Evolutionary conservation across 1,284 basidiomycete genomes (phyloP), one percentile per base, ranked within the genome.

Genomic region (Calocybe gambosa): DNA sequence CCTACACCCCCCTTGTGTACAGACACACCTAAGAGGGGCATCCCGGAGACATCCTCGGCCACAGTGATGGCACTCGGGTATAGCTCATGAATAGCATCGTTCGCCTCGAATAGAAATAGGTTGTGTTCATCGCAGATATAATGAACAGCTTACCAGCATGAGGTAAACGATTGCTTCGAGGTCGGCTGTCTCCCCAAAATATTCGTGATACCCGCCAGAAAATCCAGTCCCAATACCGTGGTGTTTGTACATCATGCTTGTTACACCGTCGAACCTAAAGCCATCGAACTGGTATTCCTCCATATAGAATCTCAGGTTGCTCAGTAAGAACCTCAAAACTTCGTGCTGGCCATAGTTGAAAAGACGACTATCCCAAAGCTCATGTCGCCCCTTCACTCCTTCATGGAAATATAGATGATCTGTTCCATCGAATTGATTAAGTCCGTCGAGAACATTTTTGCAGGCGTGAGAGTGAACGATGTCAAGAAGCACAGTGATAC

Each of bases 401-500:
- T 87, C 90, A 58, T 99, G 95, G 78, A 99, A 99, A 73, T 98
- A 98, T 35, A 84, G 82, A 64, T 98, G 93, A 65, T 98, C 95
- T 8, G 89, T 87, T 7, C 95, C 96, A 62, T 99, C 95, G 60
- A 96, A 98, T 62, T 85, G 77, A 66, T 98, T 99, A 50, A 99
- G 70, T 1, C 95, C 96, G 61, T 99, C 95, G 39, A 94, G 75
- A 18, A 96, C 85, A 61, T 99, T 99, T 71, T 98, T 99, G 75
- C 89, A 94, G 1, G 95, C 95, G 66, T 99, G 95, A 5, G 93
- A 97, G 66, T 99, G 95, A 1, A 99, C 95, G 37, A 99, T 83
- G 60, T 99, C 95, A 38, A 99, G 82, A 33, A 99, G 79, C 5
- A 99, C 92, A 0, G 89, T 90, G 50, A 99, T 71, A 4, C 93